These are phyloP conservation scores for Aspergillus sp. DNA, from an alignment of 2,329 filamentous ascomycete species.

Conservation along the genomic window DNA sequence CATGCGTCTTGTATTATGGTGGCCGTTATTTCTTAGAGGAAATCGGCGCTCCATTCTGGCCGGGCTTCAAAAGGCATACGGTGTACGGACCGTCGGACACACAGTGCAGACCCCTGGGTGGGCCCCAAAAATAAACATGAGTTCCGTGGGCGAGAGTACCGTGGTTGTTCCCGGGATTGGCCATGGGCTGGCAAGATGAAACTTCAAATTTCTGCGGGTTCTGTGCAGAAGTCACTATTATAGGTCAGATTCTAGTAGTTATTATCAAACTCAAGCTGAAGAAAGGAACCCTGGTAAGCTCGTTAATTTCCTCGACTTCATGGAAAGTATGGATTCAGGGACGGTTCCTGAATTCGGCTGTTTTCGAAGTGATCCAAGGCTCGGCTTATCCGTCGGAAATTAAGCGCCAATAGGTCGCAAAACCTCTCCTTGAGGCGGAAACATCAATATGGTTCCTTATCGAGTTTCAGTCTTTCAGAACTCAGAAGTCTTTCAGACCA, in stretches of 20 bases:
- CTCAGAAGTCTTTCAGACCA: too few species aligned
- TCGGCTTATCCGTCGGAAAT: neutral
- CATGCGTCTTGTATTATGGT: neutral
- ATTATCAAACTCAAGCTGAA: neutral
- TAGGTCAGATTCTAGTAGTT: neutral
- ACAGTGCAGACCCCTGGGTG: neutral
- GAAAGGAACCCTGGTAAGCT: too few species aligned
- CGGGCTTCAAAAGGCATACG: neutral
- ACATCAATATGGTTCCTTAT: neutral
- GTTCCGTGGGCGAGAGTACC: slow-evolving; percentile 16
- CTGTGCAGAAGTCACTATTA: neutral
- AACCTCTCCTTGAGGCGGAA: neutral
- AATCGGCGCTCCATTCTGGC: neutral
- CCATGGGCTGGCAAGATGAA: neutral
- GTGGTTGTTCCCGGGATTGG: slow-evolving; percentile 15
- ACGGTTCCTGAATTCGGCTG: neutral
- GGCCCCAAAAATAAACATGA: slow-evolving; percentile 17
- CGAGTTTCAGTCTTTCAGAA: neutral
- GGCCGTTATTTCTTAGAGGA: too few species aligned
- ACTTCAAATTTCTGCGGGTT: neutral
- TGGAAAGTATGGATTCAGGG: neutral
- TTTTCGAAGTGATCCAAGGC: neutral
- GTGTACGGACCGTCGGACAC: too few species aligned
- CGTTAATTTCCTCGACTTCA: too few species aligned
- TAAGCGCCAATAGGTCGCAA: neutral